Evolutionary conservation across 2,329 filamentous ascomycete genomes (phyloP).

Genomic region (Fusarium kyushuense): DNA sequence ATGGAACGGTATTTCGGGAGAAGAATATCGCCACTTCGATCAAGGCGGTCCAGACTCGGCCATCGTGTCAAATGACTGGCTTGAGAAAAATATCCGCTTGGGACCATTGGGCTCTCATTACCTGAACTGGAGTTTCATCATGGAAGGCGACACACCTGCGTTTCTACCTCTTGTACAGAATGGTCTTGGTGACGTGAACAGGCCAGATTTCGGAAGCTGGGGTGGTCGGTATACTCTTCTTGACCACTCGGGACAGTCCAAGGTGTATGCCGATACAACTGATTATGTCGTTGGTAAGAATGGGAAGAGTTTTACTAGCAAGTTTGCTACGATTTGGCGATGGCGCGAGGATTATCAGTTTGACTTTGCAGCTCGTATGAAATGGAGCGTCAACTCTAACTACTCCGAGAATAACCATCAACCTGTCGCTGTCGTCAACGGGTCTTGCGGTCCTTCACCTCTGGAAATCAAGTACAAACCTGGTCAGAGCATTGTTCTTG

Average conservation of each 20-base stretch:
- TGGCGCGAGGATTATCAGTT: conserved; percentile 25
- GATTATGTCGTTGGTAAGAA: conserved; percentile 13
- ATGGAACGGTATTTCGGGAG: conserved; percentile 63
- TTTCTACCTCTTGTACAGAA: conserved; percentile 11
- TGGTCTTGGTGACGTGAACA: conserved; percentile 8
- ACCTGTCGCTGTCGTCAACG: neutral
- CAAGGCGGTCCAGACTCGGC: conserved; percentile 14
- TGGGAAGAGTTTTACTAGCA: conserved; percentile 9
- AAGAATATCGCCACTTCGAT: conserved; percentile 21
- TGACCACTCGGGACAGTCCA: neutral
- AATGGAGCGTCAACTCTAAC: conserved; percentile 9
- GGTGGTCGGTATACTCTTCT: conserved; percentile 22
- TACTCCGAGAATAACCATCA: conserved; percentile 16
- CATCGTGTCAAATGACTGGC: conserved; percentile 14
- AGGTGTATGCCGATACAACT: conserved; percentile 10
- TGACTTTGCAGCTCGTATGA: conserved; percentile 29
- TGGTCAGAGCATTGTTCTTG: neutral
- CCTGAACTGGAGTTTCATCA: conserved; percentile 9
- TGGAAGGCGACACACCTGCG: conserved; percentile 25
- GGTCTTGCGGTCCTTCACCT: neutral
- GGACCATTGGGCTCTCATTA: conserved; percentile 23
- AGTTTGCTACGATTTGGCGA: conserved; percentile 27
- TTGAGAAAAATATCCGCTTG: neutral
- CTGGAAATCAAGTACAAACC: conserved; percentile 1
- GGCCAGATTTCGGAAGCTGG: conserved; percentile 28